Base-by-base conservation (phyloP, 768 basidiomycete genomes). In the Galerina sulciceps region DNA sequence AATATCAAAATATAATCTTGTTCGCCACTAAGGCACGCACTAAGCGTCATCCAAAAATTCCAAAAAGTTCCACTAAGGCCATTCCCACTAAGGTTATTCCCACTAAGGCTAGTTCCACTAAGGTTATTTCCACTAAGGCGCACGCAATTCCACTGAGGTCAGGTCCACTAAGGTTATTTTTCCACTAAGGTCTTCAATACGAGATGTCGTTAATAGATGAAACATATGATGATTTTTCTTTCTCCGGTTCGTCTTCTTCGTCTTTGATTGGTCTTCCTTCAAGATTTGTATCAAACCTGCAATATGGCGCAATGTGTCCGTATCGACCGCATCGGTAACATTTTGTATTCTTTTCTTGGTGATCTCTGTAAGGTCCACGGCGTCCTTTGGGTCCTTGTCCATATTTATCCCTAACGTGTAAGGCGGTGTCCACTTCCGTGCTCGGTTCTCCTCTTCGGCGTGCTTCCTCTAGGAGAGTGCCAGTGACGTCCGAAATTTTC, bases 351-450 rank as follows among this genome's bases (percentile, higher is more conserved):
- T 43, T 18, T 42, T 42, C 41, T 15, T 18, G 41, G 41, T 14
- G 15, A 18, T 42, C 41, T 10, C 41, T 14, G 4, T 42, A 15
- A 10, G 41, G 41, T 42, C 41, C 41, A 15, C 41, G 14, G 41
- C 41, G 14, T 6, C 41, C 41, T 10, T 14, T 42, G 15, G 14
- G 41, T 5, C 41, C 41, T 42, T 42, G 15, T 18, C 41, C 41
- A 42, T 42, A 14, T 15, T 14, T 15, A 15, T 42, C 18, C 5
- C 18, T 42, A 6, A 8, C 41, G 15, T 15, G 15, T 18, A 42
- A 42, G 6, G 41, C 6, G 8, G 41, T 10, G 6, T 6, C 67
- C 64, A 55, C 66, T 62, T 6, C 49, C 56, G 51, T 66, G 66
- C 37, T 53, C 20, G 49, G 10, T 37, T 36, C 49, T 18, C 49